Percentiles rank a stretch among this genome's conserved stretches.
These are phyloP conservation scores for Solanum rostratum DNA, from an alignment of 257 asterid species.

Conservation along the genomic window DNA sequence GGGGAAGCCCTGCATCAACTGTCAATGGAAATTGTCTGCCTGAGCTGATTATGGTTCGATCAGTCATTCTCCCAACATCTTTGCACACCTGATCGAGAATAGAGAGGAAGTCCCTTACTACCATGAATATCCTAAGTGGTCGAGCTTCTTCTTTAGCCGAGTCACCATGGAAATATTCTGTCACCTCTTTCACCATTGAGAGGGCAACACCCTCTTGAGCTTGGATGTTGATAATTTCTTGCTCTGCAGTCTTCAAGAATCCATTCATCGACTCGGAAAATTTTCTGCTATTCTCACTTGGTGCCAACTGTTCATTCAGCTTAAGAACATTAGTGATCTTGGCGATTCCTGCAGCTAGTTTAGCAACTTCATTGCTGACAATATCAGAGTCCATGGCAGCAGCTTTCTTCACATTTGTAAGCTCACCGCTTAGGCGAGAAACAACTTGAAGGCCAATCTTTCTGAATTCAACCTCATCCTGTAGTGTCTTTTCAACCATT, in stretches of 20 bases:
- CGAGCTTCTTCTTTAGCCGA: constrained; percentile 69
- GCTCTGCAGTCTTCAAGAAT: constrained; percentile 44
- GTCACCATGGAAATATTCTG: constrained; percentile 71
- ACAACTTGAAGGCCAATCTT: constrained; percentile 67
- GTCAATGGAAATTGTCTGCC: constrained; percentile 1
- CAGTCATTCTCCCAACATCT: constrained; percentile 56
- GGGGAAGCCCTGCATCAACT: constrained; percentile 15
- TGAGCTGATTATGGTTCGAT: constrained; percentile 20
- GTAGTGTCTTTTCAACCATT: constrained; percentile 11
- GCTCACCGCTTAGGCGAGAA: constrained; percentile 60
- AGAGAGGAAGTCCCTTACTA: constrained; percentile 58
- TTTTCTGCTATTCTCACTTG: constrained; percentile 15
- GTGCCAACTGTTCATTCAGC: constrained; percentile 24
- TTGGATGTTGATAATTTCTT: constrained; percentile 37
- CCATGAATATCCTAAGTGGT: constrained; percentile 50
- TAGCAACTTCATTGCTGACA: constrained; percentile 33
- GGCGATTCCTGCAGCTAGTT: constrained; percentile 36
- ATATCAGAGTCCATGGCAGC: constrained; percentile 63
- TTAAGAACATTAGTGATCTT: constrained; percentile 35
- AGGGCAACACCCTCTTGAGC: constrained; percentile 51
- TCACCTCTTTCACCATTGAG: constrained; percentile 68
- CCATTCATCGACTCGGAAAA: constrained; percentile 35
- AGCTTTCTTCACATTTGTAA: constrained; percentile 65
- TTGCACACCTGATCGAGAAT: constrained; percentile 65
- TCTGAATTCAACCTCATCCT: constrained; percentile 47